A percentile compares a stretch with the other conserved stretches of the same genome.
phyloP scores from a whole-genome alignment of 768 basidiomycete genomes.

The Dioszegia crocea region DNA sequence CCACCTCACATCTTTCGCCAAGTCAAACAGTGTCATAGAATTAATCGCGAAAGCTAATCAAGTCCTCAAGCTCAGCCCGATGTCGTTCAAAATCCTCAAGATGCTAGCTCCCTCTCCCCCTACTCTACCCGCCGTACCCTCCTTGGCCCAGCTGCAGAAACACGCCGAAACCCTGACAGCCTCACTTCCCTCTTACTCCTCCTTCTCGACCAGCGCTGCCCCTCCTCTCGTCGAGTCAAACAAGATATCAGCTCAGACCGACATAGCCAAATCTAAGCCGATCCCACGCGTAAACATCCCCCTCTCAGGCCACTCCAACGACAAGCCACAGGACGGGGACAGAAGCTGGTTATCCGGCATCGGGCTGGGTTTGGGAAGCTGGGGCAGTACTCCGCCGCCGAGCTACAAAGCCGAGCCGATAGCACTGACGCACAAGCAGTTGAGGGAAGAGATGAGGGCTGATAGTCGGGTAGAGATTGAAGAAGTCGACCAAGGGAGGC shows the following conservation, averaged over 20 bases:
- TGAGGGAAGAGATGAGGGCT: neutral
- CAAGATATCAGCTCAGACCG: no score
- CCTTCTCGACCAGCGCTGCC: neutral
- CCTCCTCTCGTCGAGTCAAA: neutral
- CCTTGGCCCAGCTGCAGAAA: conserved; percentile 24
- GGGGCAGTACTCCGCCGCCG: neutral
- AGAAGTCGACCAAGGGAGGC: conserved; percentile 1
- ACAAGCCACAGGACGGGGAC: no score
- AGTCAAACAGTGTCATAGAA: no score
- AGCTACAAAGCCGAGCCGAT: neutral
- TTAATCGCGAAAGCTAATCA: no score
- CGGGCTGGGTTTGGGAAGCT: no score
- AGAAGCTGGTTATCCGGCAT: no score
- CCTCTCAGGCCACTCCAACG: no score
- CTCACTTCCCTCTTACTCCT: neutral
- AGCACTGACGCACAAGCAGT: neutral
- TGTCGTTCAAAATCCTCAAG: conserved; percentile 1
- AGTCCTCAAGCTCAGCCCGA: no score
- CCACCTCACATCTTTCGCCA: no score
- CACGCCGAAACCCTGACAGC: conserved; percentile 13
- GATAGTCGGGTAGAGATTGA: neutral
- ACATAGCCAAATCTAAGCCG: neutral
- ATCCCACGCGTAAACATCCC: neutral
- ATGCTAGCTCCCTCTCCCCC: conserved; percentile 17
- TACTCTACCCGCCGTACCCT: conserved; percentile 11